Evolutionary conservation across 352 stramenopile species (phyloP).

Genomic region (Globisporangium uncinulatum): DNA sequence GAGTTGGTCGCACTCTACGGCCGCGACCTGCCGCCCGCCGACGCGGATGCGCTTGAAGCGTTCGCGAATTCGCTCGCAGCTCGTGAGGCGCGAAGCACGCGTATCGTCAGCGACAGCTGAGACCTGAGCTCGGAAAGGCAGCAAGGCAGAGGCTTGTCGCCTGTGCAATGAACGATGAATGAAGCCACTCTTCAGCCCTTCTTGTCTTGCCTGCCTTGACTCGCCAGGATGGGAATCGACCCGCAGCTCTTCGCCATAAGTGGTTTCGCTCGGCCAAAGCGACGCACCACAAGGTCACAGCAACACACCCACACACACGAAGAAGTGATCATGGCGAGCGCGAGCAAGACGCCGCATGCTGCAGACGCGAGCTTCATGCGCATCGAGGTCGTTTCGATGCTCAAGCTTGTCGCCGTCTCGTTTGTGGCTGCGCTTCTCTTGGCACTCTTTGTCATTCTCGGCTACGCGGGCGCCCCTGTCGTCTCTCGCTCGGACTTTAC

Average conservation of each 20-base stretch:
- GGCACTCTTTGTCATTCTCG: constrained; percentile 39
- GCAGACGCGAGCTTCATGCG: constrained; percentile 54
- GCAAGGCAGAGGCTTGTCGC: too few relatives aligned
- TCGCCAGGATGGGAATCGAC: too few relatives aligned
- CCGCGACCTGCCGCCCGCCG: constrained; percentile 41
- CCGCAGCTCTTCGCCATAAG: not conserved
- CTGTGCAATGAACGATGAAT: too few relatives aligned
- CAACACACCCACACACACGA: not conserved
- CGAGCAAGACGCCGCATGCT: not conserved
- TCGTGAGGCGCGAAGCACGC: constrained; percentile 30
- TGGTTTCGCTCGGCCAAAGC: not conserved
- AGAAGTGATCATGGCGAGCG: not conserved
- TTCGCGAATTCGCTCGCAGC: constrained; percentile 35
- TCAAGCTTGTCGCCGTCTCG: constrained; percentile 38
- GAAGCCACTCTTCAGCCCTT: too few relatives aligned
- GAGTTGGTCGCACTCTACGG: constrained; percentile 59
- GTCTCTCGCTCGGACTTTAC: constrained; percentile 46
- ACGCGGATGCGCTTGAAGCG: constrained; percentile 32
- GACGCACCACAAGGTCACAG: not conserved
- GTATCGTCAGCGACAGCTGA: constrained; percentile 10
- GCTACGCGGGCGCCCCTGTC: constrained; percentile 28
- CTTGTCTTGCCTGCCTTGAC: too few relatives aligned
- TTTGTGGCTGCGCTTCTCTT: constrained; percentile 22
- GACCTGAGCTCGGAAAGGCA: not conserved
- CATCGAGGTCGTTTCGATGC: constrained; percentile 54